Base-by-base conservation (phyloP, 495 filamentous ascomycete genomes). In the Cryomyces minteri region DNA sequence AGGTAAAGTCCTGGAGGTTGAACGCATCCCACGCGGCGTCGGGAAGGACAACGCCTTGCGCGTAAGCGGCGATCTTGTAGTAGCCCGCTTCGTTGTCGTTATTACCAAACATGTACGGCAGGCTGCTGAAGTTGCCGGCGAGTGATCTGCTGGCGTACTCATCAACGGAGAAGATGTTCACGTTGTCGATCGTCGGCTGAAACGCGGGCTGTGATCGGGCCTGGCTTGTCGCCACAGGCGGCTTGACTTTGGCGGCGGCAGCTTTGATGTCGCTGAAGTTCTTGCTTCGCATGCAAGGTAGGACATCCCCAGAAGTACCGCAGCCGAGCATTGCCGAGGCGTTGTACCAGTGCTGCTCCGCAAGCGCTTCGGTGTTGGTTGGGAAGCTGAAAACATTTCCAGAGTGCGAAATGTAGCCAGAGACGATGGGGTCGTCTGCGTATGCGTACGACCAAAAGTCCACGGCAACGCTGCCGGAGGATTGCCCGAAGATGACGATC, bases 401-500 rank as follows among this genome's bases (percentile, higher is more conserved):
- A 28, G 72, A 76, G 41, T 72, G 58, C 11, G 65, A 61, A 46
- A 78, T 76, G n/a, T 72, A 51, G 7, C 62, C 65, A 11, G 45
- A 33, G 9, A 66, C 60, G 30, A 69, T 58, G 0, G 67, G 67
- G 25, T 67, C 54, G 1, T 57, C 18, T 0, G 41, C 46, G 40
- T 55, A 67, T 6, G 69, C 67, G 49, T 71, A 78, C 9, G 65
- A 56, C 48, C 65, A 74, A 54, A 65, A 67, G 47, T 73, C 72
- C 2, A 71, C 66, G 4, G 70, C 58, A 7, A 63, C 51, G 18
- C 62, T 64, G 5, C 73, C 71, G 10, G 73, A 67, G 34, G 64
- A 69, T 48, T 76, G 66, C 32, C 74, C 76, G 48, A 67, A 70
- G 36, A 78, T 61, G 2, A 61, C 62, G 43, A 79, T 76, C 48